phyloP scores from a whole-genome alignment of 306 rosid species.

The Castanospermum australe region DNA sequence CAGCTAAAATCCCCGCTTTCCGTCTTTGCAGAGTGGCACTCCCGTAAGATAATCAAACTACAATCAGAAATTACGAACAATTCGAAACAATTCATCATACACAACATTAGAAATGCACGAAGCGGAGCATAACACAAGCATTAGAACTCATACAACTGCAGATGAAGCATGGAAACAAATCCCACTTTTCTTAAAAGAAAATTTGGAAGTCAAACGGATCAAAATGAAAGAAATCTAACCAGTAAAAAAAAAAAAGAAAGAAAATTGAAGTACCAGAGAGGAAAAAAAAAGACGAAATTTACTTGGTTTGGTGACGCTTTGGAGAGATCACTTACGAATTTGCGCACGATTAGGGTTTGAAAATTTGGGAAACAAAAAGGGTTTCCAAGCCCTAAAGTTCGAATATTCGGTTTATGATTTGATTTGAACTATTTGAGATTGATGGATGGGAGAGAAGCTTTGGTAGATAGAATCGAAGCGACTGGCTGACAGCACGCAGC shows the following conservation, averaged over 20 bases:
- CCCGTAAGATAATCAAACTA: constrained; percentile 2
- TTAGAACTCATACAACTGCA: background rate
- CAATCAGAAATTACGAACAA: background rate
- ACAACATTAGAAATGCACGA: background rate
- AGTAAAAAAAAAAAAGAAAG: background rate
- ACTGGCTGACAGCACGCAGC: no score
- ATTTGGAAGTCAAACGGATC: background rate
- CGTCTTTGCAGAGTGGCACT: background rate
- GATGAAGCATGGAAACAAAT: background rate
- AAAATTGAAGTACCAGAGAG: constrained; percentile 23
- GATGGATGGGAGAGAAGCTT: constrained; percentile 7
- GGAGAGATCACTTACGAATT: background rate
- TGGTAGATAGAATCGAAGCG: no score
- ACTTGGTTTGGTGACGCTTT: background rate
- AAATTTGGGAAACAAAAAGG: constrained; percentile 13
- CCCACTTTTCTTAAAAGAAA: background rate
- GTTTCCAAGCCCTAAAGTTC: constrained; percentile 33
- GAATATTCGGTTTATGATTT: constrained; percentile 41
- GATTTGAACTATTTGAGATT: background rate
- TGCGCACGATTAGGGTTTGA: constrained; percentile 25
- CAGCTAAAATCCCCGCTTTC: background rate
- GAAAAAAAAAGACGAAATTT: background rate
- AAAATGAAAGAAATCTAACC: background rate
- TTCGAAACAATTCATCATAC: background rate
- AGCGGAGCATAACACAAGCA: background rate